Percentiles rank a stretch among this genome's conserved stretches.
These are phyloP conservation scores for Solanum appendiculatum DNA, from an alignment of 257 asterid species.

Conservation along the genomic window DNA sequence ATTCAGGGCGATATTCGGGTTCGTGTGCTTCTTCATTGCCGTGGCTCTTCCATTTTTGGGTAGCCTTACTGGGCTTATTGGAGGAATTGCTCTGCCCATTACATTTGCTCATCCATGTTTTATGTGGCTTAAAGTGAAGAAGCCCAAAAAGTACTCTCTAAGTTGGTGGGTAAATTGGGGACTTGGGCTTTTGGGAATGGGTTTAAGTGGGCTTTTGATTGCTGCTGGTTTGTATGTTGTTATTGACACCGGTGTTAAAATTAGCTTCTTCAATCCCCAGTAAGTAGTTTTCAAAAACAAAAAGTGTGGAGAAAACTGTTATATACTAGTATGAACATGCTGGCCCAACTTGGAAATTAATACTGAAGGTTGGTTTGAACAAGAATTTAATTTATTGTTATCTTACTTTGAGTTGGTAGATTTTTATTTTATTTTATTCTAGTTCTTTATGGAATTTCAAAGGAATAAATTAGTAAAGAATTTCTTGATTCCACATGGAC, in stretches of 20 bases:
- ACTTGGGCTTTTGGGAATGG: constrained; percentile 59
- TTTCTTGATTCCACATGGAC: not conserved
- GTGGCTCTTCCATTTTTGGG: constrained; percentile 78
- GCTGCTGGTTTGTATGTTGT: constrained; percentile 66
- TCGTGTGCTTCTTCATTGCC: constrained; percentile 50
- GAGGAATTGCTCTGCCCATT: constrained; percentile 71
- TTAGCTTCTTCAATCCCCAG: constrained; percentile 47
- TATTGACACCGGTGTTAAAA: constrained; percentile 51
- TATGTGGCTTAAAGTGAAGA: constrained; percentile 84
- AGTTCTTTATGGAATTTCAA: not conserved
- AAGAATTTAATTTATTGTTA: not conserved
- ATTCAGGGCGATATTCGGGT: constrained; percentile 50
- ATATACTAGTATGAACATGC: not conserved
- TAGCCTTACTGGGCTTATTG: constrained; percentile 69
- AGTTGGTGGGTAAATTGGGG: constrained; percentile 72
- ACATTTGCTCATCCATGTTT: constrained; percentile 74
- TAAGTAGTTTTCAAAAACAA: not conserved
- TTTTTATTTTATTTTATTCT: not conserved
- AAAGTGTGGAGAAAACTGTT: not conserved
- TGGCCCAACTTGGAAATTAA: not conserved
- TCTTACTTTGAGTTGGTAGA: not conserved
- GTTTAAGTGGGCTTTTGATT: constrained; percentile 31
- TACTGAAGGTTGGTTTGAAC: not conserved
- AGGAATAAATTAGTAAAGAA: not conserved
- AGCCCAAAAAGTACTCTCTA: constrained; percentile 39